Percentiles rank a stretch among this genome's conserved stretches.
Conservation (phyloP, 345 rosid genomes). For the Firmiana major region DNA sequence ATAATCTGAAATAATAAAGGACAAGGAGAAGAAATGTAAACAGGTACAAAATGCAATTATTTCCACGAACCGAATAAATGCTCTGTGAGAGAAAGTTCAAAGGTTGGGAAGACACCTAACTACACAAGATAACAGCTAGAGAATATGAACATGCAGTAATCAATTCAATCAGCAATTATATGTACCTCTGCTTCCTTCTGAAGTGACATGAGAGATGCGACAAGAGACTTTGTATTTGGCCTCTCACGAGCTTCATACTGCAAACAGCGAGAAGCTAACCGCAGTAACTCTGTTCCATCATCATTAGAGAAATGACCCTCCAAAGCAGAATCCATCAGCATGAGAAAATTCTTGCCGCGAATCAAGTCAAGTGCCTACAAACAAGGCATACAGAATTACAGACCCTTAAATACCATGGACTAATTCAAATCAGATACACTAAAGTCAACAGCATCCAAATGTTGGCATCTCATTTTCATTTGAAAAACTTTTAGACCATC, state of each 20-base stretch:
- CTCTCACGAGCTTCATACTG: slow-evolving; percentile 91
- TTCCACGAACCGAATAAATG: neutral
- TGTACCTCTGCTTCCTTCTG: slow-evolving; percentile 80
- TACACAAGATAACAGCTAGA: neutral
- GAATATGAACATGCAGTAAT: neutral
- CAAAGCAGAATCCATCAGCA: slow-evolving; percentile 95
- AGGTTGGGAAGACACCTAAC: neutral
- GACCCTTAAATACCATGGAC: neutral
- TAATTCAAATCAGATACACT: neutral
- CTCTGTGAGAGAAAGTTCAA: neutral
- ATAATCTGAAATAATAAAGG: neutral
- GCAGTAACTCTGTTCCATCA: slow-evolving; percentile 85
- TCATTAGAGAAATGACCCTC: slow-evolving; percentile 96
- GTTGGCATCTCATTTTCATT: neutral
- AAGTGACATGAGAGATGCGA: slow-evolving; percentile 64
- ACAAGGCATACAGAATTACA: slow-evolving; percentile 1
- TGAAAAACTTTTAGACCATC: neutral
- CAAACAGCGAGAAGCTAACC: slow-evolving; percentile 85
- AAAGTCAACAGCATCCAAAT: neutral
- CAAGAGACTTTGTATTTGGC: slow-evolving; percentile 89
- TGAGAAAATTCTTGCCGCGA: slow-evolving; percentile 82
- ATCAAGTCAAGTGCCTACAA: slow-evolving; percentile 95
- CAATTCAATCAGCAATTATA: neutral
- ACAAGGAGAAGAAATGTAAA: neutral
- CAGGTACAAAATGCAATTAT: neutral